phyloP scores from a whole-genome alignment of 305 asterid genomes.

The Coffea humblotiana region DNA sequence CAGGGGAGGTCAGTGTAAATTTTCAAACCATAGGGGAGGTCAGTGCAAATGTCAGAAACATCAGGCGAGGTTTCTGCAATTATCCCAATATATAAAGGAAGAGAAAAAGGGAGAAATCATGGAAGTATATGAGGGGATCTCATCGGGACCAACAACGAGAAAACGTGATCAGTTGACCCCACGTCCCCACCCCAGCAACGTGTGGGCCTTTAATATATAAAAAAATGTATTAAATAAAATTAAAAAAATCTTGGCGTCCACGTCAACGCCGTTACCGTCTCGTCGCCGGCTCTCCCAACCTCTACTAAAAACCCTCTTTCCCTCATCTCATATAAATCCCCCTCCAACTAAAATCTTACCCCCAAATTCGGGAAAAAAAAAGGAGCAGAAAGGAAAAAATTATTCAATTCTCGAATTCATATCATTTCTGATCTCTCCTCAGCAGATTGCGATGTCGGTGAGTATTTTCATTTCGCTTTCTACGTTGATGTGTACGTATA shows the following conservation, averaged over 20 bases:
- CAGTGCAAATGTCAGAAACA: too few relatives aligned
- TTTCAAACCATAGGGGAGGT: too few relatives aligned
- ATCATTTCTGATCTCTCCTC: constrained; percentile 1
- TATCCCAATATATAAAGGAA: too few relatives aligned
- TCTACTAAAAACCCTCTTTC: constrained; percentile 3
- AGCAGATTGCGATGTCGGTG: constrained; percentile 16
- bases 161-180: too few relatives aligned
- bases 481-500: not conserved
- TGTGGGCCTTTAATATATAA: too few relatives aligned
- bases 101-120: too few relatives aligned
- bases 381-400: not conserved
- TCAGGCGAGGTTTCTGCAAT: too few relatives aligned
- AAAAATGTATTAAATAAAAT: too few relatives aligned
- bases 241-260: not conserved
- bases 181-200: too few relatives aligned
- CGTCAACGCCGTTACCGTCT: constrained; percentile 22
- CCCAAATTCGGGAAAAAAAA: not conserved
- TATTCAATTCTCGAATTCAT: not conserved
- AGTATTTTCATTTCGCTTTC: not conserved
- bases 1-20: too few relatives aligned
- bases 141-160: too few relatives aligned
- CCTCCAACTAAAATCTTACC: not conserved
- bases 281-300: constrained; percentile 17
- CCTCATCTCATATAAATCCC: constrained; percentile 4
- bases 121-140: too few relatives aligned